phyloP scores from a whole-genome alignment of 1,284 basidiomycete genomes.

The Apiotrichum brassicae region DNA sequence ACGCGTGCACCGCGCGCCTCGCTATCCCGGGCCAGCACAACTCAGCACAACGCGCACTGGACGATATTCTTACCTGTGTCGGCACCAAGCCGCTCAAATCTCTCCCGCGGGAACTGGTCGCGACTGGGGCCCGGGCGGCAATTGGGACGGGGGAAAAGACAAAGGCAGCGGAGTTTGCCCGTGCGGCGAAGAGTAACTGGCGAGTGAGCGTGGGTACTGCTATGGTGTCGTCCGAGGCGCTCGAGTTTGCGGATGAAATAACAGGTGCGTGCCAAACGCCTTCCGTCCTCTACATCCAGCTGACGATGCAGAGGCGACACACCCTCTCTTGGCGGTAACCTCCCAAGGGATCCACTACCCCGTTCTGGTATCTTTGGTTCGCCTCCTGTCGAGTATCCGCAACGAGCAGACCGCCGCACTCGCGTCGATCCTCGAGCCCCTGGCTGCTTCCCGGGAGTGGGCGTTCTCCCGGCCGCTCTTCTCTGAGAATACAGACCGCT shows the following conservation, averaged over 20 bases:
- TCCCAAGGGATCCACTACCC: slow-evolving; percentile 12
- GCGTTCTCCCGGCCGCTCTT: slow-evolving; percentile 9
- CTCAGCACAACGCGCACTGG: background rate
- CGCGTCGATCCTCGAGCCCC: background rate
- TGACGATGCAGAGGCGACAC: slow-evolving; percentile 10
- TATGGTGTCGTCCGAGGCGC: slow-evolving; percentile 22
- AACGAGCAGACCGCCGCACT: background rate
- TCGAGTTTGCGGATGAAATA: slow-evolving; percentile 11
- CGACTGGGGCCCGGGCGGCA: slow-evolving; percentile 28
- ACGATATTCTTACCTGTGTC: slow-evolving; percentile 7
- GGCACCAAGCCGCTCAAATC: slow-evolving; percentile 10
- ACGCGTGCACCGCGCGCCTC: slow-evolving; percentile 3
- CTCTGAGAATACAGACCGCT: background rate
- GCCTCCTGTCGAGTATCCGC: background rate
- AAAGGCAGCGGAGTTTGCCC: slow-evolving; percentile 20
- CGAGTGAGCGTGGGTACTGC: slow-evolving; percentile 27
- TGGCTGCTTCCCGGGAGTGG: slow-evolving; percentile 10
- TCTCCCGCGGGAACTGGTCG: slow-evolving; percentile 30
- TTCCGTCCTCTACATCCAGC: too few relatives aligned
- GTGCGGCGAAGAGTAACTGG: slow-evolving; percentile 24
- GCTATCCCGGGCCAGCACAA: background rate
- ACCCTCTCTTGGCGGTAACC: slow-evolving; percentile 6
- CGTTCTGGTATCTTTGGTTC: slow-evolving; percentile 4
- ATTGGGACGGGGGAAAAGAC: slow-evolving; percentile 8
- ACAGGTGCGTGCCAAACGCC: slow-evolving; percentile 14